A percentile compares a stretch with the other conserved stretches of the same genome.
Evolutionary conservation across 129 eudicot species (phyloP).

Genomic region (Tagetes erecta): DNA sequence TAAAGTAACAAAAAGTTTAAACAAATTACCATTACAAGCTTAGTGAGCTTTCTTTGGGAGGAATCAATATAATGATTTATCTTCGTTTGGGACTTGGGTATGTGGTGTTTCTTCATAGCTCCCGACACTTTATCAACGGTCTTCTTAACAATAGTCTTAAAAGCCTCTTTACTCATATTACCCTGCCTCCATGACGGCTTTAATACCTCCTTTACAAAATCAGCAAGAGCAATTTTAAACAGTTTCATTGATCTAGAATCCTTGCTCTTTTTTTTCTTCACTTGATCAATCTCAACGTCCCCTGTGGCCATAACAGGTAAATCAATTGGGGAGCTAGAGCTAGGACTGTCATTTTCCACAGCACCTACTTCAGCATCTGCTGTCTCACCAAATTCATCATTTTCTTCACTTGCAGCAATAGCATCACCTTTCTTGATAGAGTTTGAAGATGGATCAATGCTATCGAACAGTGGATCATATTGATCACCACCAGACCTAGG

Average conservation of each 20-base stretch:
- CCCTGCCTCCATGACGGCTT: slow-evolving; percentile 99
- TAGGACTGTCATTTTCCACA: slow-evolving; percentile 73
- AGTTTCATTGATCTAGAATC: slow-evolving; percentile 79
- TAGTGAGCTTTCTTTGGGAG: slow-evolving; percentile 76
- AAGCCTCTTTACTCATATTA: slow-evolving; percentile 99
- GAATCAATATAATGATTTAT: slow-evolving; percentile 88
- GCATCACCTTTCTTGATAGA: slow-evolving; percentile 40
- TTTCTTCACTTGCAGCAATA: slow-evolving; percentile 44
- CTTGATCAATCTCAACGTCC: slow-evolving; percentile 85
- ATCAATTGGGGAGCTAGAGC: slow-evolving; percentile 63
- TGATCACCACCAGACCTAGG: slow-evolving; percentile 56
- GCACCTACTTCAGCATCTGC: slow-evolving; percentile 91
- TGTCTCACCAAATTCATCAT: slow-evolving; percentile 85
- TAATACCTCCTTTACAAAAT: slow-evolving; percentile 88
- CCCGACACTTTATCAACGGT: slow-evolving; percentile 96
- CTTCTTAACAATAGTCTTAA: slow-evolving; percentile 96
- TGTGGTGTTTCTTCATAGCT: slow-evolving; percentile 79
- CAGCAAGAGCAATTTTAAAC: slow-evolving; percentile 75
- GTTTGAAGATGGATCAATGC: slow-evolving; percentile 66
- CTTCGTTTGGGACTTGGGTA: slow-evolving; percentile 85
- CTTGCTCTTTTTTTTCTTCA: slow-evolving; percentile 58
- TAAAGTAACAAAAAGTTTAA: slow-evolving; percentile 3
- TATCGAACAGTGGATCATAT: slow-evolving; percentile 83
- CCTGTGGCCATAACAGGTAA: slow-evolving; percentile 46
- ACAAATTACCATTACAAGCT: slow-evolving; percentile 79